Percentiles rank a stretch among this genome's conserved stretches.
Conservation (phyloP, 345 rosid genomes). For the Mallotus nudiflorus region DNA sequence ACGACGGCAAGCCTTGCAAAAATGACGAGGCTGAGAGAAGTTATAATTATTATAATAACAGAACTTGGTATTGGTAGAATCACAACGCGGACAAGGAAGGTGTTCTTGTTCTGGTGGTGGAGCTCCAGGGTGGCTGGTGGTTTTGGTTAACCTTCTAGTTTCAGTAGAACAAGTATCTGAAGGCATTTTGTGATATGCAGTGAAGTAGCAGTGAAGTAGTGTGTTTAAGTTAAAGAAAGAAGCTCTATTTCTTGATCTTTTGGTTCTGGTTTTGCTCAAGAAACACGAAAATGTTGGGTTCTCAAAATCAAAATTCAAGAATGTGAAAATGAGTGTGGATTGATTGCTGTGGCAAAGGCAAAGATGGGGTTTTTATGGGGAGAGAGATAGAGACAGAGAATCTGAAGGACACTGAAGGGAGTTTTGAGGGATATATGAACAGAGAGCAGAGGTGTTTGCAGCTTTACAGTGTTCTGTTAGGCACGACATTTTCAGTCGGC, state of each 20-base stretch:
- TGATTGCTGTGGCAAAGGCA: neutral
- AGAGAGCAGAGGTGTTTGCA: constrained; percentile 24
- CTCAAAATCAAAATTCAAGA: neutral
- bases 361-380: constrained; percentile 21
- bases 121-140: constrained; percentile 33
- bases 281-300: neutral
- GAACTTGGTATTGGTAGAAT: constrained; percentile 87
- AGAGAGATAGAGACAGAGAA: constrained; percentile 32
- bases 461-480: constrained; percentile 51
- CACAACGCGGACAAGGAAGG: constrained; percentile 91
- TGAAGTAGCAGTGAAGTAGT: neutral
- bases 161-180: constrained; percentile 45
- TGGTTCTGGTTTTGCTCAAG: neutral
- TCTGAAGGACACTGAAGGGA: constrained; percentile 29
- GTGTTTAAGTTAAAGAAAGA: too few species aligned
- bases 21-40: constrained; percentile 98
- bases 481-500: constrained; percentile 55
- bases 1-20: constrained; percentile 93
- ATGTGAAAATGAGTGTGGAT: neutral
- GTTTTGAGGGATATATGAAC: constrained; percentile 44
- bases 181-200: constrained; percentile 40
- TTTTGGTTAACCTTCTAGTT: constrained; percentile 32
- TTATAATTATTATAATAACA: constrained; percentile 98
- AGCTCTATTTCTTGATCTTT: neutral
- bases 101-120: constrained; percentile 75